Percentiles rank a stretch among this genome's conserved stretches.
Conservation (phyloP, 495 filamentous ascomycete genomes). For the Pyrenula aspistea region DNA sequence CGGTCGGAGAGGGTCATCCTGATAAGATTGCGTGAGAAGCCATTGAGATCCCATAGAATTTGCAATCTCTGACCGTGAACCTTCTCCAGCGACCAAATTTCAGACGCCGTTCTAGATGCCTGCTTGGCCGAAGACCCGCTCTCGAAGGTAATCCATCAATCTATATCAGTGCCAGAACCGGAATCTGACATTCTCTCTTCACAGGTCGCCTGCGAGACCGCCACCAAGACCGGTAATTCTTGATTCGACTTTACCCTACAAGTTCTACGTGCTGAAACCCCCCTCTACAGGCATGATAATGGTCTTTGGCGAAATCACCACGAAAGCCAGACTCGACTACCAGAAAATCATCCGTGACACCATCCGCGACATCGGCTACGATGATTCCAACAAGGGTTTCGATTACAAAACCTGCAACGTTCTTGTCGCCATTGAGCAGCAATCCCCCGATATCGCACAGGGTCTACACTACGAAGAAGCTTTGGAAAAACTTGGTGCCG, state of each 20-base stretch:
- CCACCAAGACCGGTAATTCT: slow-evolving; percentile 80
- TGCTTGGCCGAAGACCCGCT: slow-evolving; percentile 87
- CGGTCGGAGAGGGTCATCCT: slow-evolving; percentile 93
- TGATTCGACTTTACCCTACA: neutral
- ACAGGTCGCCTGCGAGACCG: slow-evolving; percentile 88
- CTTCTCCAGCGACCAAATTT: slow-evolving; percentile 72
- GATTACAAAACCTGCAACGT: slow-evolving; percentile 99
- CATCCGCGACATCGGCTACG: slow-evolving; percentile 98
- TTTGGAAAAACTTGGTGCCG: slow-evolving; percentile 93
- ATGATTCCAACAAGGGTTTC: slow-evolving; percentile 93
- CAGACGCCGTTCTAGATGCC: slow-evolving; percentile 96
- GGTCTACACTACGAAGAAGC: slow-evolving; percentile 94
- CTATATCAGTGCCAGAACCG: neutral
- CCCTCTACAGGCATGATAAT: slow-evolving; percentile 72
- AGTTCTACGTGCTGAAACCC: slow-evolving; percentile 2
- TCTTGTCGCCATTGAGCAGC: slow-evolving; percentile 96
- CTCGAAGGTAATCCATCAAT: slow-evolving; percentile 56
- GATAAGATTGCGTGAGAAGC: slow-evolving; percentile 80
- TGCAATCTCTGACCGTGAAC: slow-evolving; percentile 7
- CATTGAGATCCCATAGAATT: slow-evolving; percentile 3
- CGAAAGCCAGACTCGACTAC: slow-evolving; percentile 90
- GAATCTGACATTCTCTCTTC: neutral
- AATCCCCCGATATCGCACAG: slow-evolving; percentile 97
- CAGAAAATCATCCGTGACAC: slow-evolving; percentile 91
- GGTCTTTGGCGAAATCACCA: slow-evolving; percentile 99